Evolutionary conservation across 257 asterid genomes (phyloP).

Genomic region (Rubia yunnanensis): DNA sequence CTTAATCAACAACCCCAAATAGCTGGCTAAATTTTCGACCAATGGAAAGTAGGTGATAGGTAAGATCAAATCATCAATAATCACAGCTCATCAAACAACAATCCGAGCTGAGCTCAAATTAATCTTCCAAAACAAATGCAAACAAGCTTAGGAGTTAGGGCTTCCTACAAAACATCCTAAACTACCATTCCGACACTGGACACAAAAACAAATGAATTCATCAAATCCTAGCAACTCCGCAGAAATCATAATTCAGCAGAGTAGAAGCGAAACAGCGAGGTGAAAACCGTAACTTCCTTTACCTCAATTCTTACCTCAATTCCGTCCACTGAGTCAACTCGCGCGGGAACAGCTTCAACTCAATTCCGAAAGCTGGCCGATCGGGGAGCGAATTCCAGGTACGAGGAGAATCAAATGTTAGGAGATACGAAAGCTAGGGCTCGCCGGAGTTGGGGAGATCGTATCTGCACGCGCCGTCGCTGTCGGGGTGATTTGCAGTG

Average conservation of each 20-base stretch:
- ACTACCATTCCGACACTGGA: background rate
- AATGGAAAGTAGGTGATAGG: background rate
- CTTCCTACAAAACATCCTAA: background rate
- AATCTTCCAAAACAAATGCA: background rate
- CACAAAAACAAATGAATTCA: background rate
- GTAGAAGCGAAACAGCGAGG: background rate
- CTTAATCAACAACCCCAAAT: background rate
- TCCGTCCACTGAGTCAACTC: conserved; percentile 26
- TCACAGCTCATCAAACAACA: background rate
- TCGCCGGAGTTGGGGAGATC: conserved; percentile 26
- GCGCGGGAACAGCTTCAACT: conserved; percentile 16
- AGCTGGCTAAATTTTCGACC: background rate
- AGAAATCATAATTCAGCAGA: background rate
- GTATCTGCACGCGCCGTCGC: conserved; percentile 36
- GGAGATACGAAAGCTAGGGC: conserved; percentile 29
- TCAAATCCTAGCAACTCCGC: background rate
- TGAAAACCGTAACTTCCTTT: conserved; percentile 3
- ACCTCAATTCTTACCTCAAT: conserved; percentile 16
- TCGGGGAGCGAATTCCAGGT: conserved; percentile 7
- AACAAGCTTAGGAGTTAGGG: conserved; percentile 2
- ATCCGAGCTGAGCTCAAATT: background rate
- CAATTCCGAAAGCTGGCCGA: background rate
- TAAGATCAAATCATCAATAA: background rate
- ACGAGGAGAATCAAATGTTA: background rate
- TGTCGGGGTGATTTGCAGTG: conserved; percentile 37